Percentiles rank a stretch among this genome's conserved stretches.
phyloP scores from a whole-genome alignment of 192 early-diverging fungal species.

The Dissophora globulifera region DNA sequence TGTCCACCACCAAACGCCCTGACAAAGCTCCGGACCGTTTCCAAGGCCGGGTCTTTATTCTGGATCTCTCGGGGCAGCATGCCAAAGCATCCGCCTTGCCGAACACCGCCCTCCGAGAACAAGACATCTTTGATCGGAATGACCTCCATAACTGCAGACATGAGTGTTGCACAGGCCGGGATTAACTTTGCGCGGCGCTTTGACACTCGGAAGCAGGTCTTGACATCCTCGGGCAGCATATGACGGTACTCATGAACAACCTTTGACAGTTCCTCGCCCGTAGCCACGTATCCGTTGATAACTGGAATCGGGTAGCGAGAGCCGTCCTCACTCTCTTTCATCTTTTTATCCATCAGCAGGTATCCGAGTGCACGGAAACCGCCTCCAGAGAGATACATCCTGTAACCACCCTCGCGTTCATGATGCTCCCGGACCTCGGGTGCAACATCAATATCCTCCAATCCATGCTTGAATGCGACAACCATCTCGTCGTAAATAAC shows the following conservation, averaged over 20 bases:
- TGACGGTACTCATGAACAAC: constrained; percentile 52
- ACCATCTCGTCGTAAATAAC: constrained; percentile 54
- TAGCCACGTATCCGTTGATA: constrained; percentile 64
- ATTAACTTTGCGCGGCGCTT: constrained; percentile 66
- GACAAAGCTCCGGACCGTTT: constrained; percentile 54
- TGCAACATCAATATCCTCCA: constrained; percentile 31
- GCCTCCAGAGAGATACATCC: constrained; percentile 64
- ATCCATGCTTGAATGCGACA: constrained; percentile 37
- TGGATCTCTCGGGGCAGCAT: constrained; percentile 51
- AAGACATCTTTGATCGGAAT: constrained; percentile 53
- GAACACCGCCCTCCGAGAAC: constrained; percentile 69
- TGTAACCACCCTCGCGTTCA: constrained; percentile 46
- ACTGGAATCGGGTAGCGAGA: constrained; percentile 61
- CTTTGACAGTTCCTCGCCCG: constrained; percentile 49
- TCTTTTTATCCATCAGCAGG: constrained; percentile 59
- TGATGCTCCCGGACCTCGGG: constrained; percentile 22
- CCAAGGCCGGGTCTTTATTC: constrained; percentile 58
- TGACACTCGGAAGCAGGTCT: constrained; percentile 58
- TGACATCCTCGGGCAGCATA: constrained; percentile 44
- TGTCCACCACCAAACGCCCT: constrained; percentile 34
- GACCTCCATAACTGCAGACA: constrained; percentile 57
- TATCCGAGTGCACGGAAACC: constrained; percentile 67
- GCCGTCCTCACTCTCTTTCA: constrained; percentile 19
- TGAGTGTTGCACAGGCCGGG: constrained; percentile 62
- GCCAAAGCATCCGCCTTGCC: constrained; percentile 65